Evolutionary conservation across 2,329 filamentous ascomycete species (phyloP).

Genomic region (Phaeosphaeriaceae sp.): DNA sequence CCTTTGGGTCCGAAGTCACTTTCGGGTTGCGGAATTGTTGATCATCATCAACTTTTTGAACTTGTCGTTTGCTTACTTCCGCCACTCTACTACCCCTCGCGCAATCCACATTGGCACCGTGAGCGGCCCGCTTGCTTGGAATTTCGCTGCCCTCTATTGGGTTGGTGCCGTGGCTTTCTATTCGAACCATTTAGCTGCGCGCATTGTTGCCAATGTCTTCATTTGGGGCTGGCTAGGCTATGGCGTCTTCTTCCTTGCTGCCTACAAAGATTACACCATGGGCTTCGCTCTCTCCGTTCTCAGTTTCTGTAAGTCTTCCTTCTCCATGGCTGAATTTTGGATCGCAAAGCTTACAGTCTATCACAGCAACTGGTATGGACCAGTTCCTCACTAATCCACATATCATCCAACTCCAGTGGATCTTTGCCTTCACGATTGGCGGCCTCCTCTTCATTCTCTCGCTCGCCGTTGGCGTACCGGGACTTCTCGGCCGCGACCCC

Average conservation of each 20-base stretch:
- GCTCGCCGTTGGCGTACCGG: slow-evolving; percentile 68
- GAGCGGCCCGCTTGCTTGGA: slow-evolving; percentile 82
- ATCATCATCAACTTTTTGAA: slow-evolving; percentile 84
- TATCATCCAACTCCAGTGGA: slow-evolving; percentile 84
- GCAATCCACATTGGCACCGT: slow-evolving; percentile 79
- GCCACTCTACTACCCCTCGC: slow-evolving; percentile 72
- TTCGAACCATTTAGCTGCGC: slow-evolving; percentile 68
- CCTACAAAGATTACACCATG: slow-evolving; percentile 78
- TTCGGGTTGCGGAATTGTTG: slow-evolving; percentile 77
- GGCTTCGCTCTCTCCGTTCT: slow-evolving; percentile 80
- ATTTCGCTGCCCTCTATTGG: slow-evolving; percentile 86
- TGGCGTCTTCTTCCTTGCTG: slow-evolving; percentile 75
- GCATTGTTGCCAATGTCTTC: slow-evolving; percentile 84
- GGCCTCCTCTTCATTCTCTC: slow-evolving; percentile 73
- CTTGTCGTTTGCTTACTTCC: slow-evolving; percentile 78
- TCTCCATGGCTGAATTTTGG: neutral
- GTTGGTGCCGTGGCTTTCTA: slow-evolving; percentile 82
- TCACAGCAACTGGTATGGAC: slow-evolving; percentile 70
- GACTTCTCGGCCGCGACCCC: slow-evolving; percentile 64
- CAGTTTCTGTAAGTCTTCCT: slow-evolving; percentile 64
- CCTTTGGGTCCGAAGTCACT: slow-evolving; percentile 79
- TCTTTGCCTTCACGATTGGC: slow-evolving; percentile 88
- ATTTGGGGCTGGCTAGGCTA: slow-evolving; percentile 84
- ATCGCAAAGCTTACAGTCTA: slow-evolving; percentile 3
- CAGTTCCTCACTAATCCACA: slow-evolving; percentile 77